Percentiles rank a stretch among this genome's conserved stretches.
Evolutionary conservation across 208 protist species (phyloP).

Genomic region (Acanthamoeba sp.): DNA sequence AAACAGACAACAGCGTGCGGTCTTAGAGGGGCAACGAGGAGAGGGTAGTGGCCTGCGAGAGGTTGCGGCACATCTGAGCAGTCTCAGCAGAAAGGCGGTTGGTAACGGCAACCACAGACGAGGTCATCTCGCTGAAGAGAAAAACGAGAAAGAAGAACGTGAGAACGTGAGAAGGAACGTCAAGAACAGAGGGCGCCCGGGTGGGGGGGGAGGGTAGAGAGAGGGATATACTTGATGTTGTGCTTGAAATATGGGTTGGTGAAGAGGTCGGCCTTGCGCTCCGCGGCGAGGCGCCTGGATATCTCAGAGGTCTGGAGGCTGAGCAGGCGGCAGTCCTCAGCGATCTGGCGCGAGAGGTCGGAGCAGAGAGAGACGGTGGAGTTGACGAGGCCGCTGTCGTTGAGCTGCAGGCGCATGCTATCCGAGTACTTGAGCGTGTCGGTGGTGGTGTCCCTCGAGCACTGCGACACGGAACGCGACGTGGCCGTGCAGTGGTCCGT

Average conservation of each 20-base stretch:
- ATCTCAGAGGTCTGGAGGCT: conserved; percentile 50
- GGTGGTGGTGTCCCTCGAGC: conserved; percentile 41
- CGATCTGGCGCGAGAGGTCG: conserved; percentile 52
- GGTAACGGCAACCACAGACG: background rate
- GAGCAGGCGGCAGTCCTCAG: conserved; percentile 51
- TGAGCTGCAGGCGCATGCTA: background rate
- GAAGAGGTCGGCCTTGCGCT: background rate
- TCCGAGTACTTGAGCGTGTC: conserved; percentile 61
- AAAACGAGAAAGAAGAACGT: background rate
- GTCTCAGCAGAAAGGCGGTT: conserved; percentile 4
- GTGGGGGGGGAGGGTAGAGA: background rate
- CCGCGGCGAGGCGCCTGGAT: conserved; percentile 17
- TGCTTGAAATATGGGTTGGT: background rate
- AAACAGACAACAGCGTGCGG: background rate
- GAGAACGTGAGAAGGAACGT: background rate
- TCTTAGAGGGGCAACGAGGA: background rate
- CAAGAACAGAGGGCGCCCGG: background rate
- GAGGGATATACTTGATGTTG: background rate
- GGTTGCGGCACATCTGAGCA: conserved; percentile 40
- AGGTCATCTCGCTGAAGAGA: background rate
- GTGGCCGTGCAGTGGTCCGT: conserved; percentile 17
- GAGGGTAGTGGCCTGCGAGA: background rate
- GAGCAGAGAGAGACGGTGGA: conserved; percentile 50
- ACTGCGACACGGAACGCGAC: conserved; percentile 40
- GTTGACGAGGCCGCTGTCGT: conserved; percentile 34